Evolutionary conservation across 2,329 filamentous ascomycete species (phyloP), one percentile per base, ranked within the genome.

Genomic region (Alternaria arbusti): DNA sequence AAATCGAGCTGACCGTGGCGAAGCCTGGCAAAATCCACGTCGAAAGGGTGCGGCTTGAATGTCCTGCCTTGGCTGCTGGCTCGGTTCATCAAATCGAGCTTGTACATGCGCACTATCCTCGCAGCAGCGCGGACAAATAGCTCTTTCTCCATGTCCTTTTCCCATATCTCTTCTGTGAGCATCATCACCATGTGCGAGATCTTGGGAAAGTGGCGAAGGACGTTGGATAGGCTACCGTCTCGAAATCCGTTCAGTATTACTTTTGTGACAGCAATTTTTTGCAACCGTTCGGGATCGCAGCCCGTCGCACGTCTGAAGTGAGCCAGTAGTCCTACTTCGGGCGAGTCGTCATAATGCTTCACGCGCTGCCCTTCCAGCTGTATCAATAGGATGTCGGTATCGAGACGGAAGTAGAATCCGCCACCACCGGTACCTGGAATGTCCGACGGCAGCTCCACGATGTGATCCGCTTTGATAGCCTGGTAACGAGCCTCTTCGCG

Each of bases 301-400:
- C 59, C 59, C 11, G 26, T 51, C 4, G 70, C 70, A 12, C 40
- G 25, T 3, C 62, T 49, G 17, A 74, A 71, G 28, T 74, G 71
- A 20, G 69, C 59, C n/a, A 74, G 52, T 2, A 74, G 11, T 1
- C 71, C 71, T 12, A 50, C 32, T 13, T 71, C 66, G 3, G 69
- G 70, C 17, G 67, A 70, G 57, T 70, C 66, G 25, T 74, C 71
- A 26, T 59, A 67, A 51, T 74, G 70, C 26, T 65, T 65, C 23
- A 59, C 59, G 36, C 44, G 50, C 6, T 30, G 26, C 13, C 63
- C 65, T 22, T 64, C 59, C 17, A 71, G 61, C 25, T 63, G 62
- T 13, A 72, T 46, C 25, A 68, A 63, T 12, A 74, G 45, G 22
- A 70, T 65, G 36, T 74, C 71, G 20, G 61, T 66, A 10, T 71